Conservation (phyloP, 169 alveolate genomes). For the Perkinsus marinus region DNA sequence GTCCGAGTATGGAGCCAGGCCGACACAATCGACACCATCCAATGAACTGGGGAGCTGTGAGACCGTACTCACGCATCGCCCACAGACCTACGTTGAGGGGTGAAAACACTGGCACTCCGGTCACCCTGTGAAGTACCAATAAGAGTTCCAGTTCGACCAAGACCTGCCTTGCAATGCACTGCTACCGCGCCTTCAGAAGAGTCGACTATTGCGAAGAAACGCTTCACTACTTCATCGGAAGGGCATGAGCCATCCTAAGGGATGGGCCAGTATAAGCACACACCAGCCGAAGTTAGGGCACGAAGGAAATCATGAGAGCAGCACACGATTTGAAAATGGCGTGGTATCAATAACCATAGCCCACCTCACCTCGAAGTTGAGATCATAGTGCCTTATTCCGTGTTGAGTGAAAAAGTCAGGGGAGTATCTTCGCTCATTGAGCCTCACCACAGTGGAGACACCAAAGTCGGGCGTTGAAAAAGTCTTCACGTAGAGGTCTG, state of each 20-base stretch:
- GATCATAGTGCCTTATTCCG: constrained; percentile 49
- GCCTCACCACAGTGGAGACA: constrained; percentile 61
- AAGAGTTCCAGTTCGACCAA: constrained; percentile 78
- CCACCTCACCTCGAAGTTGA: constrained; percentile 1
- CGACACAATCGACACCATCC: constrained; percentile 73
- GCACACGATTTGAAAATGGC: neutral
- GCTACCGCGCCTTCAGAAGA: constrained; percentile 67
- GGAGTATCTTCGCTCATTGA: constrained; percentile 65
- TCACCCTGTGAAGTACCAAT: constrained; percentile 36
- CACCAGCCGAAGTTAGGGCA: too few relatives aligned
- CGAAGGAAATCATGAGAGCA: too few relatives aligned
- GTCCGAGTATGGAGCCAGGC: constrained; percentile 78
- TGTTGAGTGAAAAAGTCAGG: constrained; percentile 34
- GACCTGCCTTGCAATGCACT: constrained; percentile 81
- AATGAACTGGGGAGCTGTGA: constrained; percentile 70
- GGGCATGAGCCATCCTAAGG: constrained; percentile 72
- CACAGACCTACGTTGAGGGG: constrained; percentile 8
- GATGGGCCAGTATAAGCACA: constrained; percentile 4
- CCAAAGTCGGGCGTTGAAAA: constrained; percentile 47
- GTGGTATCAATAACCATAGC: neutral
- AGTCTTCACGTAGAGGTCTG: constrained; percentile 67
- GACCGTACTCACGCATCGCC: constrained; percentile 60
- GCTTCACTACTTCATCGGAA: neutral
- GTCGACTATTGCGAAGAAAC: neutral
- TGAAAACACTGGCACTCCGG: neutral